Evolutionary conservation across 2,329 filamentous ascomycete genomes (phyloP).

Genomic region (Penicillium sp.): DNA sequence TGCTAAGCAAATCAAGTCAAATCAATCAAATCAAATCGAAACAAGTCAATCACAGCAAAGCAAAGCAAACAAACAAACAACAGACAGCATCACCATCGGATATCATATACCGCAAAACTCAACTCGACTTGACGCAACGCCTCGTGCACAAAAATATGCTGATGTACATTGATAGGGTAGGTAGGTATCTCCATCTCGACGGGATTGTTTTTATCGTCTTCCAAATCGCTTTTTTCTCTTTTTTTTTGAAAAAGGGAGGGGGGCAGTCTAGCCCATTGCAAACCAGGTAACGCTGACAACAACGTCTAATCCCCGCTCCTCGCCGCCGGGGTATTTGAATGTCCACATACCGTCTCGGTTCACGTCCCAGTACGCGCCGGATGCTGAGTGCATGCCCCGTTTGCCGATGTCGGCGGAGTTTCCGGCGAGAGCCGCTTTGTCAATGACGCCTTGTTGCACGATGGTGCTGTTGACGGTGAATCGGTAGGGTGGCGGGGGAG

Average conservation of each 20-base stretch:
- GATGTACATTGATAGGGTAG: constrained; percentile 5
- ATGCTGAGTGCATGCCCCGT: constrained; percentile 61
- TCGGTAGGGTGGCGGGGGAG: constrained; percentile 65
- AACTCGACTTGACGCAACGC: not conserved
- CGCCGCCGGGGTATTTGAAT: constrained; percentile 47
- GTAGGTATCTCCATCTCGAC: constrained; percentile 6
- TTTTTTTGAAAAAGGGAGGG: not conserved
- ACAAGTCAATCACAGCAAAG: constrained; percentile 8
- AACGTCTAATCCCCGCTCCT: constrained; percentile 46
- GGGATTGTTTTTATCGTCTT: constrained; percentile 11
- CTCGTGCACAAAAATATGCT: not conserved
- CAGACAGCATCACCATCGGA: not conserved
- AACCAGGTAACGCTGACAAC: constrained; percentile 50
- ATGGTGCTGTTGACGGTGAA: constrained; percentile 98
- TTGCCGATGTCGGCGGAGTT: constrained; percentile 66
- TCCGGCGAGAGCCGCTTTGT: constrained; percentile 46
- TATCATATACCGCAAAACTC: constrained; percentile 1
- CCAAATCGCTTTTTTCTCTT: not conserved
- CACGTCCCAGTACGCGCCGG: constrained; percentile 49
- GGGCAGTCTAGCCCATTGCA: constrained; percentile 28
- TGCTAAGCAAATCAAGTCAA: not conserved
- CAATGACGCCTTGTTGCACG: constrained; percentile 74
- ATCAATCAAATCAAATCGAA: not conserved
- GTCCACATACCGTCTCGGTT: constrained; percentile 53
- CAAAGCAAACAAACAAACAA: not conserved